Evolutionary conservation across 805 yeast genomes (phyloP).

Genomic region (Zygoascus biomembranicola): DNA sequence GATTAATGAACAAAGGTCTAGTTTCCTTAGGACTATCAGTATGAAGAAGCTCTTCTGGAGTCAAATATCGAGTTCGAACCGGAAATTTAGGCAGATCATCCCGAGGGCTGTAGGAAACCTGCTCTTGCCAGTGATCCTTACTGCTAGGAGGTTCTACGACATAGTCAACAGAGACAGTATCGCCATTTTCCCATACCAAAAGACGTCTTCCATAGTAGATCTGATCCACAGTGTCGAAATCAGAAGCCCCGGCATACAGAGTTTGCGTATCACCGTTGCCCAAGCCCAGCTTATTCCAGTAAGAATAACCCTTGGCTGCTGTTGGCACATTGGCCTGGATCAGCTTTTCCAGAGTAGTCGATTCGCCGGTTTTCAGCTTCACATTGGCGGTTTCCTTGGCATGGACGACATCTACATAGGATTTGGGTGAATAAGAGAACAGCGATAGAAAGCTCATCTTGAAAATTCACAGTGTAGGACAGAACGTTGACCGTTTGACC

Average conservation of each 20-base stretch:
- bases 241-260: constrained; percentile 50
- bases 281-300: constrained; percentile 53
- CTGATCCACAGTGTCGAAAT: constrained; percentile 42
- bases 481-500: too few relatives aligned
- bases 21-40: constrained; percentile 25
- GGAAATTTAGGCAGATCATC: constrained; percentile 34
- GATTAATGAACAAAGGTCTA: constrained; percentile 52
- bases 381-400: constrained; percentile 12
- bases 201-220: constrained; percentile 76
- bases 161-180: constrained; percentile 69
- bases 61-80: constrained; percentile 45
- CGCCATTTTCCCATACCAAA: constrained; percentile 44
- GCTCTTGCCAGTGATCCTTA: constrained; percentile 29
- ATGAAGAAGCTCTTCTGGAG: constrained; percentile 36
- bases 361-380: constrained; percentile 14
- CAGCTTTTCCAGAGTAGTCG: constrained; percentile 23
- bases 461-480: too few relatives aligned
- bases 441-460: constrained; percentile 5
- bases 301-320: constrained; percentile 39
- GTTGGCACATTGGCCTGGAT: constrained; percentile 36
- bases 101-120: constrained; percentile 24
- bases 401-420: constrained; percentile 21
- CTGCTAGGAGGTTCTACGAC: constrained; percentile 35
- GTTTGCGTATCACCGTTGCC: constrained; percentile 77
- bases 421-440: constrained; percentile 5